Evolutionary conservation across 1,284 basidiomycete genomes (phyloP).

Genomic region (Leccinum solheimii): DNA sequence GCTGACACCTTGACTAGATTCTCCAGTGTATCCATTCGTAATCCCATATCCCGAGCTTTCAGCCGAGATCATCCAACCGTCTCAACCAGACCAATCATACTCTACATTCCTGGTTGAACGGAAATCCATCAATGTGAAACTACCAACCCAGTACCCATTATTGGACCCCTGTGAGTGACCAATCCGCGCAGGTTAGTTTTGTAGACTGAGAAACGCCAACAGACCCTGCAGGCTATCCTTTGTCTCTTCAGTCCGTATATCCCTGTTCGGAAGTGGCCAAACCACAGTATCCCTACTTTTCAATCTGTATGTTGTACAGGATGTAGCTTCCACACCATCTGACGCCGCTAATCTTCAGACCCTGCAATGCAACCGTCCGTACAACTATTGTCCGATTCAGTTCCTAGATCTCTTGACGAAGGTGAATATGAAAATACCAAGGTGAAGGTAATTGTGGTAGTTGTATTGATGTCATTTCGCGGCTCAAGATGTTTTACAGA

Average conservation of each 20-base stretch:
- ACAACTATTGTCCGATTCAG: conserved; percentile 8
- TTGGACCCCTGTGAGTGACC: conserved; percentile 26
- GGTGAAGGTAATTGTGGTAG: conserved; percentile 16
- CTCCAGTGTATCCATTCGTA: conserved; percentile 26
- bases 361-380: conserved; percentile 22
- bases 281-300: conserved; percentile 22
- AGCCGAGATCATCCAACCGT: conserved; percentile 7
- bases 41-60: conserved; percentile 20
- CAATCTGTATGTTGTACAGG: conserved; percentile 19
- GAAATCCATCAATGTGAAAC: conserved; percentile 13
- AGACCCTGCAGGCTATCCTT: conserved; percentile 31
- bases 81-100: conserved; percentile 2
- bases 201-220: background rate
- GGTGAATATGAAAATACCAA: background rate
- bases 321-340: background rate
- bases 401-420: conserved; percentile 14
- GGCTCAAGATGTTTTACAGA: conserved; percentile 11
- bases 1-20: conserved; percentile 17
- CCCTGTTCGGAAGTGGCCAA: conserved; percentile 7
- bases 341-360: conserved; percentile 14
- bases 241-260: conserved; percentile 32
- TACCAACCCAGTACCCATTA: conserved; percentile 20
- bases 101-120: background rate
- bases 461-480: background rate
- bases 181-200: background rate